These are phyloP conservation scores for Alternaria panax DNA, from an alignment of 2,329 filamentous ascomycete species.

Conservation along the genomic window DNA sequence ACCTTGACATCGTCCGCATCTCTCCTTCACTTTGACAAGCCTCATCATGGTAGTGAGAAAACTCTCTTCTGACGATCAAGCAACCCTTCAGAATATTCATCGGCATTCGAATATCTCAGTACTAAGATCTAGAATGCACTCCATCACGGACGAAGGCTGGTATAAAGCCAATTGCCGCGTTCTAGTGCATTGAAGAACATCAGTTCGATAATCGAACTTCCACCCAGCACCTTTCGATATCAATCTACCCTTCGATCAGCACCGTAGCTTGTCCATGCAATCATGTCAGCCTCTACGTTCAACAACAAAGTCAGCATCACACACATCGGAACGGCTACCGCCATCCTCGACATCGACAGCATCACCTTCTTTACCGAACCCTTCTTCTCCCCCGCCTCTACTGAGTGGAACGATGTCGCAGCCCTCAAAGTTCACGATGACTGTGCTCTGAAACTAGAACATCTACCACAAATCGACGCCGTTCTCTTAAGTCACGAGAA, in stretches of 20 bases:
- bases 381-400: slow-evolving; percentile 32
- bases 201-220: background rate
- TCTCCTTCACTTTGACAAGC: background rate
- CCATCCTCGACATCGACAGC: slow-evolving; percentile 50
- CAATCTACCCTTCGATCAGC: background rate
- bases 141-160: background rate
- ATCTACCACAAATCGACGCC: slow-evolving; percentile 58
- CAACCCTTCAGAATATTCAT: background rate
- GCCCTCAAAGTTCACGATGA: slow-evolving; percentile 1
- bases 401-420: background rate
- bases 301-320: slow-evolving; percentile 49
- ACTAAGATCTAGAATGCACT: background rate
- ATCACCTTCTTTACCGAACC: slow-evolving; percentile 37
- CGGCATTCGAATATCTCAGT: background rate
- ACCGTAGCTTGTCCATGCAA: fast-evolving
- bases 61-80: background rate
- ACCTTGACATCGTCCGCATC: background rate
- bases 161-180: background rate
- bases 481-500: slow-evolving; percentile 61
- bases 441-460: slow-evolving; percentile 48
- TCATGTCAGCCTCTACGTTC: slow-evolving; percentile 7
- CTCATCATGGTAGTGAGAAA: background rate
- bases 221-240: background rate
- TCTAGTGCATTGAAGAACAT: background rate
- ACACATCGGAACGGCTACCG: slow-evolving; percentile 59